Base-by-base conservation (phyloP, 495 filamentous ascomycete genomes). In the Oidiodendron maius region DNA sequence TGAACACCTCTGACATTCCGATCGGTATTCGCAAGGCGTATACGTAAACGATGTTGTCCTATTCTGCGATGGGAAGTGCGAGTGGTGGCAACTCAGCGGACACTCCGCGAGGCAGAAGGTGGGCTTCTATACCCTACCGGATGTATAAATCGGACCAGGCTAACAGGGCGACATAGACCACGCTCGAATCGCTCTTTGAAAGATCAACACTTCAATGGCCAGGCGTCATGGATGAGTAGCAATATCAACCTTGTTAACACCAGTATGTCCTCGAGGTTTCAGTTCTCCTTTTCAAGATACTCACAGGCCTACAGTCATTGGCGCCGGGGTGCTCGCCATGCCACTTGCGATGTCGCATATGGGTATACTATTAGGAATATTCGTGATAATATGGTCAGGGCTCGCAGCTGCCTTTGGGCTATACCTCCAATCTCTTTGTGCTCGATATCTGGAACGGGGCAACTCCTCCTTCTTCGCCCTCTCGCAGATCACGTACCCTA, bases 221-320 rank as follows among this genome's bases (percentile, higher is more conserved):
- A 88, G 56, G 93, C 94, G 42, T 84, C 86, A 44, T 96, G 90
- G 87, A 58, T 83, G 36, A 94, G 87, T 68, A 94, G 89, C 59
- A 85, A 94, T 55, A 86, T 96, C 71, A 98, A 97, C 63, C 68
- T 98, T 15, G 71, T 97, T 50, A 98, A 98, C 67, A 98, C 93
- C 4, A 97, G 85, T 88, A 76, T 43, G 75, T 64, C 40, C 40
- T 1, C 37, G 15, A 13, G 11, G 1, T 40, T 3, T 22, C 17
- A 42, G 2, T 42, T 6, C 42, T 47, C 20, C 46, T 56, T 63
- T n/a, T n/a, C n/a, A n/a, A n/a, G n/a, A n/a, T n/a, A n/a, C n/a
- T n/a, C n/a, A n/a, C n/a, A 23, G 57, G 17, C 15, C 38, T n/a
- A 28, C 60, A 95, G 89, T 96, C 57, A 77, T 98, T 59, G 93